Conservation (phyloP, 2,329 filamentous ascomycete genomes). For the Orbilia ellipsospora region DNA sequence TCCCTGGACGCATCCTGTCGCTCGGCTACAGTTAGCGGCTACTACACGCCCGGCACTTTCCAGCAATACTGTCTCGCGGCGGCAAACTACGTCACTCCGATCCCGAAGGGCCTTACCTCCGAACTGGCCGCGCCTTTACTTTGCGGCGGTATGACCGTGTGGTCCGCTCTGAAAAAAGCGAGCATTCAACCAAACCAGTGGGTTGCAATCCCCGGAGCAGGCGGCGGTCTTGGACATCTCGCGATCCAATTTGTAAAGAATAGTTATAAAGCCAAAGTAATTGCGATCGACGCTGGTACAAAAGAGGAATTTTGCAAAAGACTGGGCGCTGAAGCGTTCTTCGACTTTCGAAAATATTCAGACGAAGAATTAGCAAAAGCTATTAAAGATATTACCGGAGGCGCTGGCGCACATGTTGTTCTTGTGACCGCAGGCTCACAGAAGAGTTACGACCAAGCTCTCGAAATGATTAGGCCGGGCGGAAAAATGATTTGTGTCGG, state of each 20-base stretch:
- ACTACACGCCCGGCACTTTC: conserved; percentile 59
- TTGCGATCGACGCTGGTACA: conserved; percentile 57
- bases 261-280: conserved; percentile 57
- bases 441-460: conserved; percentile 42
- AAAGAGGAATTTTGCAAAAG: conserved; percentile 56
- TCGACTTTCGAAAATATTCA: conserved; percentile 57
- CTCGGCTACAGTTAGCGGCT: conserved; percentile 58
- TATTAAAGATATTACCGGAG: conserved; percentile 56
- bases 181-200: conserved; percentile 60
- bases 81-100: conserved; percentile 61
- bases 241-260: conserved; percentile 58
- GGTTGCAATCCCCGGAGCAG: conserved; percentile 58
- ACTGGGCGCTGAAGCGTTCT: conserved; percentile 58
- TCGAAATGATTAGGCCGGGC: conserved; percentile 20
- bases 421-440: conserved; percentile 35
- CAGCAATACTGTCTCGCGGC: conserved; percentile 49
- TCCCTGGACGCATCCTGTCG: conserved; percentile 57
- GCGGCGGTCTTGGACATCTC: conserved; percentile 59
- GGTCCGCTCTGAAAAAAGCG: conserved; percentile 68
- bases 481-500: conserved; percentile 48
- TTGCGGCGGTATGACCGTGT: conserved; percentile 71
- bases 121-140: conserved; percentile 71
- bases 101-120: conserved; percentile 69
- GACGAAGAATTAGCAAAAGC: conserved; percentile 53
- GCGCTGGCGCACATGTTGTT: conserved; percentile 34